These are phyloP conservation scores for Leccinum rimulosum DNA, from an alignment of 768 basidiomycete species.

Conservation along the genomic window DNA sequence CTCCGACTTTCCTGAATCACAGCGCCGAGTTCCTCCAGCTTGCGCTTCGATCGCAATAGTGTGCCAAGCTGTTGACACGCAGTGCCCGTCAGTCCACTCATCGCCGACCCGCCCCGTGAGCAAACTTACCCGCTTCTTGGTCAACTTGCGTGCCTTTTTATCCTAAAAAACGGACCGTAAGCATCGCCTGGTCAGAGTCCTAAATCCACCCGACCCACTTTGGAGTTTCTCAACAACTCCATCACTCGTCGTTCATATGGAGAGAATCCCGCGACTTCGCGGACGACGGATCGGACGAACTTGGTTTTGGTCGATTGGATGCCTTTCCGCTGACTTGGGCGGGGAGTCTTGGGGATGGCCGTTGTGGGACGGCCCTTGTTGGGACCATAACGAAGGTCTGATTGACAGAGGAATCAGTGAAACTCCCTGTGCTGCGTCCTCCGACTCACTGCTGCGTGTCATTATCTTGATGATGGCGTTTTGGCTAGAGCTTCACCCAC, in stretches of 20 bases:
- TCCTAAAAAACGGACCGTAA: constrained; percentile 51
- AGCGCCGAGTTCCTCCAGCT: constrained; percentile 90
- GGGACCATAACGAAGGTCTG: constrained; percentile 81
- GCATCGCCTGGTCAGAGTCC: background rate
- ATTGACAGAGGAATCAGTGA: constrained; percentile 11
- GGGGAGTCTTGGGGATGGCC: constrained; percentile 65
- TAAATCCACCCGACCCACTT: constrained; percentile 48
- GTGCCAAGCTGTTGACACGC: constrained; percentile 73
- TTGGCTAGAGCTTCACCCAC: constrained; percentile 22
- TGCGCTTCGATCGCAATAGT: constrained; percentile 97
- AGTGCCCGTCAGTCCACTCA: constrained; percentile 1
- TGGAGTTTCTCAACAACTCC: constrained; percentile 97
- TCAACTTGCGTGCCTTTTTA: constrained; percentile 98
- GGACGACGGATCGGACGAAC: constrained; percentile 89
- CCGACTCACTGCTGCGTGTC: constrained; percentile 70
- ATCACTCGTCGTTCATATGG: constrained; percentile 97
- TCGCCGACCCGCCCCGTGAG: background rate
- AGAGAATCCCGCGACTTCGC: constrained; percentile 97
- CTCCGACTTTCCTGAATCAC: constrained; percentile 94
- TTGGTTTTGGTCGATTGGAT: constrained; percentile 84
- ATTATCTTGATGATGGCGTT: constrained; percentile 52
- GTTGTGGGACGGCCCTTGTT: constrained; percentile 92
- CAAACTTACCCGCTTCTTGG: constrained; percentile 94
- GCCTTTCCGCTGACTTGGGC: constrained; percentile 93
- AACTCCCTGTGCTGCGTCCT: background rate